These are phyloP conservation scores for Tagetes erecta DNA, from an alignment of 129 eudicot genomes.

Conservation along the genomic window DNA sequence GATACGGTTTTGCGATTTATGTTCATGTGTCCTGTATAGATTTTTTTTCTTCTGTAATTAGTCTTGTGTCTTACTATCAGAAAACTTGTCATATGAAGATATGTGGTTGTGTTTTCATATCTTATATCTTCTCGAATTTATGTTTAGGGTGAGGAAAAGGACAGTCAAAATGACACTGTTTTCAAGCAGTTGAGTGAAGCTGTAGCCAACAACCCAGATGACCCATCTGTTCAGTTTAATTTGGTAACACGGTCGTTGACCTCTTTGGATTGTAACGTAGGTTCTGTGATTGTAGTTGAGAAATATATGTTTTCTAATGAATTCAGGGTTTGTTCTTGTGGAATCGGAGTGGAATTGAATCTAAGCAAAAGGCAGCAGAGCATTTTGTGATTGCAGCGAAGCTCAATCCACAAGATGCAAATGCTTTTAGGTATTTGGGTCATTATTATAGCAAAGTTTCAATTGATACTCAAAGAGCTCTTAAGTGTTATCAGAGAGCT, in stretches of 20 bases:
- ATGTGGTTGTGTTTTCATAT: constrained; percentile 8
- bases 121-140: neutral
- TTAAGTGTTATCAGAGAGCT: constrained; percentile 97
- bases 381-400: constrained; percentile 82
- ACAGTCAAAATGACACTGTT: constrained; percentile 33
- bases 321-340: constrained; percentile 69
- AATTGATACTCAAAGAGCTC: constrained; percentile 73
- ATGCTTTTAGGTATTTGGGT: constrained; percentile 86
- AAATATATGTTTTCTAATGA: constrained; percentile 3
- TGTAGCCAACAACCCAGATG: constrained; percentile 51
- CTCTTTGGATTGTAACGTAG: neutral
- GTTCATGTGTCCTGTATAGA: neutral
- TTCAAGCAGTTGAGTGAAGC: constrained; percentile 47
- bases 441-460: constrained; percentile 67
- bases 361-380: constrained; percentile 78
- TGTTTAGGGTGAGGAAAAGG: constrained; percentile 42
- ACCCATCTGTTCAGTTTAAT: constrained; percentile 56
- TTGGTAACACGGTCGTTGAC: constrained; percentile 41
- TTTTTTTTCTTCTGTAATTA: neutral
- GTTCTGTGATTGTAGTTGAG: neutral
- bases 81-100: neutral
- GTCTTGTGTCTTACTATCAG: neutral
- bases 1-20: neutral
- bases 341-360: constrained; percentile 50
- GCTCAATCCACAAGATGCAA: constrained; percentile 72